phyloP scores from a whole-genome alignment of 169 alveolate genomes.

The Theileria luwenshuni region DNA sequence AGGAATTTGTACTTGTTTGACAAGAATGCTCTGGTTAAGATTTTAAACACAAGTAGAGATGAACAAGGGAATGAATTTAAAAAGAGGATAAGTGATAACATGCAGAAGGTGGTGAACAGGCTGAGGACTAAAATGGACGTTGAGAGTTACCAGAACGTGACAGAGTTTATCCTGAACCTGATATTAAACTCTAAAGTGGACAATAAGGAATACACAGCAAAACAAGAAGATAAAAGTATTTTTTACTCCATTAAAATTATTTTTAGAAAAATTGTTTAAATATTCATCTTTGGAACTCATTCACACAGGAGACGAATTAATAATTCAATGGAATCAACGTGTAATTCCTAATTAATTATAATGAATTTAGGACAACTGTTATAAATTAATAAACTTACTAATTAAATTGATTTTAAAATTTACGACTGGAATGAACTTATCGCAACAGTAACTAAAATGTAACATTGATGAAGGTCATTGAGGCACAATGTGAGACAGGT shows the following conservation, averaged over 20 bases:
- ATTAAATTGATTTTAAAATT: background rate
- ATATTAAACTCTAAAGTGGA: background rate
- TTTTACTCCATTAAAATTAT: background rate
- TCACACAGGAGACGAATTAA: background rate
- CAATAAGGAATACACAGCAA: constrained; percentile 12
- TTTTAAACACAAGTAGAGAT: background rate
- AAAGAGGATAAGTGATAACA: background rate
- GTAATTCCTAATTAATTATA: background rate
- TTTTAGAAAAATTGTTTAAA: constrained; percentile 8
- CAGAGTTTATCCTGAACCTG: constrained; percentile 4
- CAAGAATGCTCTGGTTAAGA: background rate
- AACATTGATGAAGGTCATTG: background rate
- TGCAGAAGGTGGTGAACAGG: background rate
- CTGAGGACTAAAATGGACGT: background rate
- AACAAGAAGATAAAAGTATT: background rate
- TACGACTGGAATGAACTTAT: background rate
- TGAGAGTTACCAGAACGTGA: background rate
- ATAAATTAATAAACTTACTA: background rate
- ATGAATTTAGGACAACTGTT: background rate
- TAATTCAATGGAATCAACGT: constrained; percentile 3
- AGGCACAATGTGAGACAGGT: background rate
- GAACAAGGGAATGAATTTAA: background rate
- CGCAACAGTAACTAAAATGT: background rate
- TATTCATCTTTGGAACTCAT: constrained; percentile 10
- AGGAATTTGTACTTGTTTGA: constrained; percentile 4